Base-by-base conservation (phyloP, 768 basidiomycete species). In the Podaxis sp. region DNA sequence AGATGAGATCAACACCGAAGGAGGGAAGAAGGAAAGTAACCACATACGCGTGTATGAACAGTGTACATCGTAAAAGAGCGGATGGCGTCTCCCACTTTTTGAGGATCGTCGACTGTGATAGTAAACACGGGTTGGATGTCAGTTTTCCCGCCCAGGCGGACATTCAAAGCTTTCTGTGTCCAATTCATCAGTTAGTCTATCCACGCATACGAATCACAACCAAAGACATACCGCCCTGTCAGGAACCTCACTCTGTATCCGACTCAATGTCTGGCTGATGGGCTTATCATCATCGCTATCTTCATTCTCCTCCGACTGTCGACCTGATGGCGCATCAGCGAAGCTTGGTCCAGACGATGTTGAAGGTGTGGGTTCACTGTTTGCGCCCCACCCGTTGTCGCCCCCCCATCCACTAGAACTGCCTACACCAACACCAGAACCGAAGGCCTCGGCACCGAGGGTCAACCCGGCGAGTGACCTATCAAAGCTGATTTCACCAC, bases 11-110 rank as follows among this genome's bases (percentile, higher is more conserved):
- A 46, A 35, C 40, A 47, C 10, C 18, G 23, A 32, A 54, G 18
- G 21, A 16, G 44, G 5, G 27, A 28, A 5, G 32, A 37, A n/a
- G 42, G 21, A 36, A 7, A 32, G 7, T 18, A 23, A 21, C 18
- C 38, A 69, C 85, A 55, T 70, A 92, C 93, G 64, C 85, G 79
- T 13, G 95, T 97, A 62, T 93, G 89, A 1, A 99, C 93, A 1
- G 97, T 99, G 71, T 98, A 99, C 77, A 98, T 94, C 10, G 91
- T 97, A 70, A 93, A 97, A 14, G 88, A 85, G 60, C 92, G 88
- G 51, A 98, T 92, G 1, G 95, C 92, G 68, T 95, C 93, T n/a
- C 97, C 97, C 47, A 98, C 91, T 66, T 91, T 93, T 65, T 98
- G 95, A 4, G 97, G 97, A 72, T 99, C 97, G 56, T 93, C 91